Evolutionary conservation across 2,329 filamentous ascomycete species (phyloP).

Genomic region (Hypoxylon sp.): DNA sequence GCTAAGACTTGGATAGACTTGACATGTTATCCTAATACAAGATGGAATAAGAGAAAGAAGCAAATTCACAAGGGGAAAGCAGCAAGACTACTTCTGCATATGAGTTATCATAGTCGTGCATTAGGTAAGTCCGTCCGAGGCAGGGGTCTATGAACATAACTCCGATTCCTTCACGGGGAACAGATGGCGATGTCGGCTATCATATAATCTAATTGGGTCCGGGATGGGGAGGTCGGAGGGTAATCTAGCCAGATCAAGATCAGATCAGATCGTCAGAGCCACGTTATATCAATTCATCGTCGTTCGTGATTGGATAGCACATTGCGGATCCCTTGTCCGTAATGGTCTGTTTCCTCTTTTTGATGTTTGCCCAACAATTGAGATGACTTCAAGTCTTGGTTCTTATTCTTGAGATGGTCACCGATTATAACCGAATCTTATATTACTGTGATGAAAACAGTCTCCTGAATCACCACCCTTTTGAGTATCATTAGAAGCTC

Average conservation of each 20-base stretch:
- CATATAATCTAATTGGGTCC: background rate
- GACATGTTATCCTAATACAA: too few relatives aligned
- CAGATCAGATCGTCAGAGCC: background rate
- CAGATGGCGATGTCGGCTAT: background rate
- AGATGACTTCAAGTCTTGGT: too few relatives aligned
- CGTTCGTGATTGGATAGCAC: background rate
- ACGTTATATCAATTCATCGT: background rate
- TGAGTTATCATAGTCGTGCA: background rate
- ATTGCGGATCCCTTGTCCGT: too few relatives aligned
- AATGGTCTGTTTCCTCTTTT: background rate
- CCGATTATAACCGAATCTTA: too few relatives aligned
- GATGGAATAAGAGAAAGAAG: too few relatives aligned
- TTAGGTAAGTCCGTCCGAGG: background rate
- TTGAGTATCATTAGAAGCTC: too few relatives aligned
- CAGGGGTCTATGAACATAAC: background rate
- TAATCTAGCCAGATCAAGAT: background rate
- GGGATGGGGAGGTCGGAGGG: background rate
- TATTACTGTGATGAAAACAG: too few relatives aligned
- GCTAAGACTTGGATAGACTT: too few relatives aligned
- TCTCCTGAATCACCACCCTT: too few relatives aligned
- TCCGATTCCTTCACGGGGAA: background rate
- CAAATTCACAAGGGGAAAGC: background rate
- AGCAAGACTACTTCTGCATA: background rate
- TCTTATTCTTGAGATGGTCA: too few relatives aligned
- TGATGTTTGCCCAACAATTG: background rate